These are phyloP conservation scores for Candida sojae DNA, from an alignment of 1,139 yeast genomes.

Conservation along the genomic window DNA sequence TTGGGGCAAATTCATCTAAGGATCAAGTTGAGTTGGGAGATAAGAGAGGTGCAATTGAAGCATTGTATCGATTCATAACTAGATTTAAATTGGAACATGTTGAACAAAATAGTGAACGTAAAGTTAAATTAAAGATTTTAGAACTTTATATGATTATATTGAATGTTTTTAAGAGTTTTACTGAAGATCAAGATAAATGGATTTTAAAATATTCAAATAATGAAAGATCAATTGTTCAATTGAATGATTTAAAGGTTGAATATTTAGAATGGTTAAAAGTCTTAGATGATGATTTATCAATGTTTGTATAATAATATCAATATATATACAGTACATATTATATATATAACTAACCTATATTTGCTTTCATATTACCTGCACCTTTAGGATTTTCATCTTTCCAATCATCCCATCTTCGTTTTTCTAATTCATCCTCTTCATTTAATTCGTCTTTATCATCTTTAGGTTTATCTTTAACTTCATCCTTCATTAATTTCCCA, in stretches of 20 bases:
- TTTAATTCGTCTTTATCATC: constrained; percentile 43
- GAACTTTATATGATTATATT: constrained; percentile 50
- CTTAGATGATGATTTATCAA: constrained; percentile 24
- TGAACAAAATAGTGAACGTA: constrained; percentile 30
- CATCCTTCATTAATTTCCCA: constrained; percentile 73
- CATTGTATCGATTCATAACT: constrained; percentile 54
- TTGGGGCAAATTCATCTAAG: constrained; percentile 20
- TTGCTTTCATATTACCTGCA: constrained; percentile 80
- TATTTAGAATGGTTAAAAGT: constrained; percentile 39
- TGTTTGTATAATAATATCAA: background rate
- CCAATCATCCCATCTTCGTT: constrained; percentile 91
- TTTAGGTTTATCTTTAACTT: constrained; percentile 28
- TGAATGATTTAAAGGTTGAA: constrained; percentile 33
- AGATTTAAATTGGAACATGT: constrained; percentile 27
- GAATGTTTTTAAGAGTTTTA: constrained; percentile 48
- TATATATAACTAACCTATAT: constrained; percentile 55
- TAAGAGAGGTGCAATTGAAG: constrained; percentile 57
- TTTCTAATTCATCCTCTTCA: constrained; percentile 50
- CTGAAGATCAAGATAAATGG: constrained; percentile 57
- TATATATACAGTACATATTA: constrained; percentile 1
- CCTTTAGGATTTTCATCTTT: constrained; percentile 85
- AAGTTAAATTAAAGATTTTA: constrained; percentile 36
- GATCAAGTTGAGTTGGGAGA: constrained; percentile 26
- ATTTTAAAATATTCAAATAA: constrained; percentile 32
- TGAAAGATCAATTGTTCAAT: constrained; percentile 24